Base-by-base conservation (phyloP, 805 yeast genomes). In the Kluyveromyces dobzhanskii region DNA sequence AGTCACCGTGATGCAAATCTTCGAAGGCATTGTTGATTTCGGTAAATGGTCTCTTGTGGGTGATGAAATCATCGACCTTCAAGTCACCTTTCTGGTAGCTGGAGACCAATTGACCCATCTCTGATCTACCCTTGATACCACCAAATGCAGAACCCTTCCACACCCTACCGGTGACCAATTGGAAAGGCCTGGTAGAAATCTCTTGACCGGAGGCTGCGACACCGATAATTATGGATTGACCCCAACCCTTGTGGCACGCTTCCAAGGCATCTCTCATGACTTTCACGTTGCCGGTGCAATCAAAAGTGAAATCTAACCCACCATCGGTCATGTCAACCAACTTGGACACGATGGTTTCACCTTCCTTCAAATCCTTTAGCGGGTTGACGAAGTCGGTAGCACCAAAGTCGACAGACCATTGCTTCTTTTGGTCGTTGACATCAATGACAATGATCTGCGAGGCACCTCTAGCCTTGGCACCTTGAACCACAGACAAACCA, bases 101-200 rank as follows among this genome's bases (percentile, higher is more conserved):
- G 43, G 85, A 80, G 42, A 92, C 95, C 42, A 88, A 72, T 16
- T 78, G 85, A 37, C 95, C 97, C 70, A 92, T 75, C 70, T 92
- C 96, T 30, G 95, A 61, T 71, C 97, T 83, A 60, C 98, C 97
- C 69, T 92, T 92, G 59, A 92, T 87, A 63, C 97, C 98, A 56
- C 99, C 99, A 54, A 86, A 92, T n/a, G 99, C 99, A 57, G 95
- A 85, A 54, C 99, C 99, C 64, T 77, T 84, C 97, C 98, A 90
- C 38, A 85, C 95, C 69, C 98, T 81, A 53, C 99, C 99, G 30
- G 97, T 92, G 48, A 92, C 97, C 64, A 92, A 77, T 71, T 90
- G 97, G 85, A 92, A 92, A 45, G 99, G 98, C 67, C 97, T 79
- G 35, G 97, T 92, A 42, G 95, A 67, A 48, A 94, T 88, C 69